Evolutionary conservation across 495 filamentous ascomycete genomes (phyloP), one percentile per base, ranked within the genome.

Genomic region (Annulohypoxylon bovei): DNA sequence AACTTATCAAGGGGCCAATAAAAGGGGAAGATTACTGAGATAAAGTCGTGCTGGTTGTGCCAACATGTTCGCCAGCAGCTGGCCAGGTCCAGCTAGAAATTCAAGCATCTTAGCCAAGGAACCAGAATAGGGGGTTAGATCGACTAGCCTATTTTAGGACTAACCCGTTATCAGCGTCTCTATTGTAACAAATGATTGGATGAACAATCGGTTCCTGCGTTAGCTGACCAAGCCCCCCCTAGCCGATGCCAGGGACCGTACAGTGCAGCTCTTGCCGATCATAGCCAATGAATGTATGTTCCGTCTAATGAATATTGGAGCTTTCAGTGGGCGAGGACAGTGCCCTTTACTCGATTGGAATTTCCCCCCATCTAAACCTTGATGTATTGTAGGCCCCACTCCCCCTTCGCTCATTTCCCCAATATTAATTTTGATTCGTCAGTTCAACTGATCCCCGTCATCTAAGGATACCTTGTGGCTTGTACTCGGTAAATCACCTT

Each of bases 401-500:
- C 70, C 73, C 73, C 73, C 75, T 75, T 75, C 75, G 32, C 64
- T 77, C 71, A 77, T 76, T 77, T 76, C 73, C 73, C 65, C 69
- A 62, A 71, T 73, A 74, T 68, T 65, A 67, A 59, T 57, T 70
- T 46, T 76, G 60, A 77, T 77, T 77, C 76, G 74, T 61, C 54
- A 40, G 42, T 71, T 71, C 54, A 22, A 64, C 40, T 74, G 18
- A 68, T 39, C 71, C 71, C 52, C n/a, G 65, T 60, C 57, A 49
- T 33, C 27, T 22, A 54, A 49, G 65, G 75, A 32, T 65, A 72
- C 40, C 44, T 35, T 53, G 52, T 39, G 18, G 67, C 18, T 68
- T 65, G 64, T 65, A 68, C 53, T 68, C 44, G 65, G 53, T 63
- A 64, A 67, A 73, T 71, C 62, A 70, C 71, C 66, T 74, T 71